A percentile compares a stretch with the other conserved stretches of the same genome.
Conservation (phyloP, 176 grass and related monocot species). For the Eleusine indica region DNA sequence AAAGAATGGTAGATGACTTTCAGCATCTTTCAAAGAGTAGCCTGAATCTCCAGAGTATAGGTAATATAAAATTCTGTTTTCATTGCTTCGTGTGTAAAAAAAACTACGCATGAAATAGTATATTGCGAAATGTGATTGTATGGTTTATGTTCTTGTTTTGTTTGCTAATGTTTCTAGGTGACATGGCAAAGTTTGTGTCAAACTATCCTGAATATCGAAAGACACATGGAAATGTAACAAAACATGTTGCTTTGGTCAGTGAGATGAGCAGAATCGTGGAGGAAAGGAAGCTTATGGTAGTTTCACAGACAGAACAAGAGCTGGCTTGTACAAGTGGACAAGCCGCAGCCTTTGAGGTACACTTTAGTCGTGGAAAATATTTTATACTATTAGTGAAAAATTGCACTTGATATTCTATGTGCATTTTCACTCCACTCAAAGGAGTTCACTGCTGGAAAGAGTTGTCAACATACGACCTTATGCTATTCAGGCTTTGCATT, state of each 20-base stretch:
- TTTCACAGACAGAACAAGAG: conserved; percentile 98
- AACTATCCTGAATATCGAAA: conserved; percentile 96
- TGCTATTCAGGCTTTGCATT: not conserved
- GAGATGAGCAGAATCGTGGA: conserved; percentile 99
- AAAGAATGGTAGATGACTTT: conserved; percentile 99
- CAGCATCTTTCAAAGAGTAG: conserved; percentile 98
- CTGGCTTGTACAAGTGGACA: conserved; percentile 96
- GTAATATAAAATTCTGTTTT: conserved; percentile 50
- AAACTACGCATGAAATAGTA: conserved; percentile 16
- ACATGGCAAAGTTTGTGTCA: conserved; percentile 91
- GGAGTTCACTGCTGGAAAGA: not conserved
- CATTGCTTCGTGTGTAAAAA: conserved; percentile 29
- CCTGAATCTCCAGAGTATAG: conserved; percentile 93
- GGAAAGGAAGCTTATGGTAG: conserved; percentile 88
- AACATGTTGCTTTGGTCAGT: conserved; percentile 91
- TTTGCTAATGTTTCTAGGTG: conserved; percentile 58
- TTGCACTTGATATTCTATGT: conserved; percentile 9
- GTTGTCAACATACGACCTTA: not conserved
- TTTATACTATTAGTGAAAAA: conserved; percentile 2
- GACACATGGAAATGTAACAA: conserved; percentile 96
- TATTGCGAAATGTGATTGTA: not conserved
- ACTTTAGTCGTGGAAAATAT: conserved; percentile 15
- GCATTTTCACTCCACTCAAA: not conserved
- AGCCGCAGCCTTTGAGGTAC: conserved; percentile 89
- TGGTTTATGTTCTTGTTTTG: conserved; percentile 5